A percentile compares a stretch with the other conserved stretches of the same genome.
phyloP scores from a whole-genome alignment of 805 yeast species.

The Millerago galiae region DNA sequence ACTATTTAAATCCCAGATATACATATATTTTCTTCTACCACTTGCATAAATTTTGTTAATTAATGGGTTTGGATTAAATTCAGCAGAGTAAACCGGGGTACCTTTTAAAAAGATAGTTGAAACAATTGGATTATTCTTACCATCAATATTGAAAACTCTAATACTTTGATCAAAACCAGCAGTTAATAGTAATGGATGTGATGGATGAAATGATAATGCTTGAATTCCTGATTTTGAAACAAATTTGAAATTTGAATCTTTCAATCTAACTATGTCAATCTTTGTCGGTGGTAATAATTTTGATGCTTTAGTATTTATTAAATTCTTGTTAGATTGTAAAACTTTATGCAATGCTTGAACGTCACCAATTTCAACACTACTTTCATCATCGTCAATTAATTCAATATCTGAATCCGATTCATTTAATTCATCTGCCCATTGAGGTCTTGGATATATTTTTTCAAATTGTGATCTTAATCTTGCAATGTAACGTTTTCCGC shows the following conservation, averaged over 20 bases:
- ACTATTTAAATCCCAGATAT: constrained; percentile 78
- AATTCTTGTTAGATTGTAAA: constrained; percentile 32
- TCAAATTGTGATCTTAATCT: constrained; percentile 69
- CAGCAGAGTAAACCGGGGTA: constrained; percentile 74
- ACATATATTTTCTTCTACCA: constrained; percentile 89
- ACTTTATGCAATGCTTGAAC: constrained; percentile 34
- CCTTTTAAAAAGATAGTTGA: constrained; percentile 75
- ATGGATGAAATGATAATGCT: constrained; percentile 76
- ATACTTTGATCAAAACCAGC: constrained; percentile 91
- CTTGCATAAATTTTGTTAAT: constrained; percentile 61
- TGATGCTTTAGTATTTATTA: constrained; percentile 31
- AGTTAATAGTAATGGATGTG: constrained; percentile 75
- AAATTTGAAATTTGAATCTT: constrained; percentile 75
- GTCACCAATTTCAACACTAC: constrained; percentile 29
- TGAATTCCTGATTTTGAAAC: constrained; percentile 79
- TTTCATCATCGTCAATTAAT: constrained; percentile 25
- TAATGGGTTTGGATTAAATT: constrained; percentile 45
- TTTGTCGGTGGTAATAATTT: constrained; percentile 62
- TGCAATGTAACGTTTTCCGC: constrained; percentile 53
- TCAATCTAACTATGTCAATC: constrained; percentile 72
- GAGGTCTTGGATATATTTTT: constrained; percentile 74
- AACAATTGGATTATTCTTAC: constrained; percentile 72
- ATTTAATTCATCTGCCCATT: constrained; percentile 52
- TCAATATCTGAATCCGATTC: constrained; percentile 13
- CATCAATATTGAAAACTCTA: constrained; percentile 86